Base-by-base conservation (phyloP, 2,329 filamentous ascomycete genomes). In the Rasamsonia emersonii region DNA sequence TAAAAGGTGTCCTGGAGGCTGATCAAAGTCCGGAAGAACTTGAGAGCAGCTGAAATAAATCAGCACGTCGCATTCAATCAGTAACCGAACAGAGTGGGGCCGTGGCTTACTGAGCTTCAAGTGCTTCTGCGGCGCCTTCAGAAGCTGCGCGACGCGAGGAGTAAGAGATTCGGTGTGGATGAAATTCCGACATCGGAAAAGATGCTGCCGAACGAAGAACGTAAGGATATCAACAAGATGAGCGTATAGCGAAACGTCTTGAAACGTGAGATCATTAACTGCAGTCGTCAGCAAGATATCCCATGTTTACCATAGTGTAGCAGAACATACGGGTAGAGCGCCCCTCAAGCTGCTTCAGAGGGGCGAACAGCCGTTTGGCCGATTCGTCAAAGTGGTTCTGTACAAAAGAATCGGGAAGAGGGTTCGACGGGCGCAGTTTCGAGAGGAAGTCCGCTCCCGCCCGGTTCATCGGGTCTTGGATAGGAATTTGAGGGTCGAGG, bases 211-310 rank as follows among this genome's bases (percentile, higher is more conserved):
- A 42, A 95, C 79, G 56, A 95, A 95, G 64, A 93, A 96, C 54
- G 83, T 88, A 30, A 96, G 71, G 17, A 95, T 84, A 53, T 98
- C 91, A 33, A 95, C 82, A 30, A 98, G 68, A 54, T 95, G 91
- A 13, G 79, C 80, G 58, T 88, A 93, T 41, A 96, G 72, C n/a
- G 85, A 84, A 16, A 91, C 85, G 56, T 94, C 81, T 47, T 91
- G 79, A 33, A 86, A 81, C 15, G 74, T 73, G 43, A 96, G 79
- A 39, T 78, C 70, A 62, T 82, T 71, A 47, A 84, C 75, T 73
- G 46, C 37, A 29, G 21, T 35, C 30, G 40, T 32, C 23, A 47
- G 40, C 25, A 36, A 10, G 16, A 18, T 9, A n/a, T 11, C 5
- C 17, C 28, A 24, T 13, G 9, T 21, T n/a, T n/a, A n/a, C n/a